These are phyloP conservation scores for Oldenlandia corymbosa DNA, from an alignment of 257 asterid species.

Conservation along the genomic window DNA sequence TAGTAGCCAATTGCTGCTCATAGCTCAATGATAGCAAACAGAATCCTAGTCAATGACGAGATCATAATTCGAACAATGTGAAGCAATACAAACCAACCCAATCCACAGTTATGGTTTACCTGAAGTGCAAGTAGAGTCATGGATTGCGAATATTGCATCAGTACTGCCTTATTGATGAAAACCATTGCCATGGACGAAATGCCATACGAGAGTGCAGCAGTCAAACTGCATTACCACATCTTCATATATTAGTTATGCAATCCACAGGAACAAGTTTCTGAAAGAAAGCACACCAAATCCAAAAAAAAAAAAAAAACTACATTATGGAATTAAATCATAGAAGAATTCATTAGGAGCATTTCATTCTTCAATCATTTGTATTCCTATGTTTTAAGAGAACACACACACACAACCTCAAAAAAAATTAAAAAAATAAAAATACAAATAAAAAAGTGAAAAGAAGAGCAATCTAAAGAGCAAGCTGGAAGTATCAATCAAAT, in stretches of 20 bases:
- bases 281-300: too few species aligned
- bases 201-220: conserved; percentile 79
- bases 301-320: too few species aligned
- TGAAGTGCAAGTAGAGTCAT: conserved; percentile 89
- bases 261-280: too few species aligned
- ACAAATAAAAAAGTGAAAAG: too few species aligned
- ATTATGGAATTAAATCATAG: too few species aligned
- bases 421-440: too few species aligned
- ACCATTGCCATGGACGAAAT: conserved; percentile 94
- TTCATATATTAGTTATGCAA: conserved; percentile 6
- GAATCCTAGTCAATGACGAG: conserved; percentile 31
- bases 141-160: conserved; percentile 77
- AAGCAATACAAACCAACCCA: not conserved
- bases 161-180: conserved; percentile 90
- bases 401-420: too few species aligned
- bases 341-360: too few species aligned
- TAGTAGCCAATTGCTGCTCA: conserved; percentile 82
- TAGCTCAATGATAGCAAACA: conserved; percentile 28
- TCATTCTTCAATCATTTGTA: not conserved
- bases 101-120: conserved; percentile 33
- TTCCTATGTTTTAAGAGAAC: too few species aligned
- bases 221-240: conserved; percentile 46
- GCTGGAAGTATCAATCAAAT: too few species aligned
- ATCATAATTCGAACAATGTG: not conserved
- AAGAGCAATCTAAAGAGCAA: too few species aligned